phyloP scores from a whole-genome alignment of 805 yeast species.

The Pichia cephalocereana region DNA sequence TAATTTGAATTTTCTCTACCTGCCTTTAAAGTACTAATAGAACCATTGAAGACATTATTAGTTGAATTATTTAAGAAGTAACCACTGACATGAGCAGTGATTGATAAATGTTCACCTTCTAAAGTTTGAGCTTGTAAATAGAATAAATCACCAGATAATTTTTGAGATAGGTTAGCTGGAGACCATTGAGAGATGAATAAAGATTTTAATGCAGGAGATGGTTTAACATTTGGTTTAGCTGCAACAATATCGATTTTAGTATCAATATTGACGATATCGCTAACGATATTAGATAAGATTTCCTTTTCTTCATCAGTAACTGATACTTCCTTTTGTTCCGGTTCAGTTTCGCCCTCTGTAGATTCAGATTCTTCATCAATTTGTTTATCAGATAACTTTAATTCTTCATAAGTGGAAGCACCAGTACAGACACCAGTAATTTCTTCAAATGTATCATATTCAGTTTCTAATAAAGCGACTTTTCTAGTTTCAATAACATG shows the following conservation, averaged over 20 bases:
- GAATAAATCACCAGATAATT: constrained; percentile 64
- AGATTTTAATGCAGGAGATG: constrained; percentile 45
- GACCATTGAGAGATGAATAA: constrained; percentile 69
- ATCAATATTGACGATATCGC: constrained; percentile 10
- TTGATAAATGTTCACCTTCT: constrained; percentile 70
- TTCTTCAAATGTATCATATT: constrained; percentile 34
- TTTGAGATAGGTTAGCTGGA: constrained; percentile 64
- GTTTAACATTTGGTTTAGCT: constrained; percentile 23
- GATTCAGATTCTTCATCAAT: constrained; percentile 7
- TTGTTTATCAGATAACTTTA: constrained; percentile 28
- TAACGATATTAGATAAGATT: constrained; percentile 13
- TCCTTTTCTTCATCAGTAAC: constrained; percentile 27
- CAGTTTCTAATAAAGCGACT: constrained; percentile 40
- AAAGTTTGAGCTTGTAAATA: constrained; percentile 69
- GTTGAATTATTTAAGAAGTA: constrained; percentile 70
- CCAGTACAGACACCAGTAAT: constrained; percentile 38
- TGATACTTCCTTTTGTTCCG: constrained; percentile 17
- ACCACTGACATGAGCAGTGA: constrained; percentile 74
- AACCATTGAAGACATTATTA: constrained; percentile 60
- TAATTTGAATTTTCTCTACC: constrained; percentile 28
- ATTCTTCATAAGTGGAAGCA: constrained; percentile 35
- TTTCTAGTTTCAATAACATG: constrained; percentile 62
- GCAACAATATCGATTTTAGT: constrained; percentile 19
- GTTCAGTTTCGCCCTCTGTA: constrained; percentile 11
- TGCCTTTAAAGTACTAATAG: constrained; percentile 25